These are phyloP conservation scores for Neurospora terricola DNA, from an alignment of 495 filamentous ascomycete species.

Conservation along the genomic window DNA sequence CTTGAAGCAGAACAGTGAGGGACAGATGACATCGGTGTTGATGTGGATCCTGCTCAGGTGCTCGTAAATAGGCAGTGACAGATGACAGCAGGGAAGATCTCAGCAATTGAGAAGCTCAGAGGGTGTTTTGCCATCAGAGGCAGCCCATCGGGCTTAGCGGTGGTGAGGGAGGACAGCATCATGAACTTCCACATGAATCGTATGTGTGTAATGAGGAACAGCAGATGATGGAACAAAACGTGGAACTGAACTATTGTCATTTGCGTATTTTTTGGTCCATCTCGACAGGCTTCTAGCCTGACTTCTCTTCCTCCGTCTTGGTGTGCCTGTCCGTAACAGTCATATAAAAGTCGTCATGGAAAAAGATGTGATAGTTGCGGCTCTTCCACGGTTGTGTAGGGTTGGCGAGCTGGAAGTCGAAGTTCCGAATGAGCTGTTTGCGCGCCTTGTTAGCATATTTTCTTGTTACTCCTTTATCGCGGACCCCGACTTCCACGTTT, in stretches of 20 bases:
- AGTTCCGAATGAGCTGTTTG: constrained; percentile 40
- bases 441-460: constrained; percentile 1
- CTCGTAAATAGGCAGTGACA: not conserved
- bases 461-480: not conserved
- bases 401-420: constrained; percentile 43
- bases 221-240: not conserved
- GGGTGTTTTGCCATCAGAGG: not conserved
- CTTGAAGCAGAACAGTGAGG: not conserved
- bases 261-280: not conserved
- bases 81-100: not conserved
- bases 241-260: not conserved
- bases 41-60: not conserved
- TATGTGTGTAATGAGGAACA: not conserved
- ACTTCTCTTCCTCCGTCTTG: not conserved
- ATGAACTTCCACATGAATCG: not conserved
- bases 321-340: constrained; percentile 9
- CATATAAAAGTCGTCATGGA: constrained; percentile 24
- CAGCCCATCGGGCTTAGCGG: not conserved
- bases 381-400: constrained; percentile 32
- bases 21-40: not conserved
- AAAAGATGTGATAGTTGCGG: constrained; percentile 15
- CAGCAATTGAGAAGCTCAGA: not conserved
- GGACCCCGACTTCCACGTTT: not conserved
- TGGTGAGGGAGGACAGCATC: not conserved
- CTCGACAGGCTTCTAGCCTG: not conserved